These are phyloP conservation scores for Amphibolis antarctica DNA, from an alignment of 106 monocot species.

Conservation along the genomic window DNA sequence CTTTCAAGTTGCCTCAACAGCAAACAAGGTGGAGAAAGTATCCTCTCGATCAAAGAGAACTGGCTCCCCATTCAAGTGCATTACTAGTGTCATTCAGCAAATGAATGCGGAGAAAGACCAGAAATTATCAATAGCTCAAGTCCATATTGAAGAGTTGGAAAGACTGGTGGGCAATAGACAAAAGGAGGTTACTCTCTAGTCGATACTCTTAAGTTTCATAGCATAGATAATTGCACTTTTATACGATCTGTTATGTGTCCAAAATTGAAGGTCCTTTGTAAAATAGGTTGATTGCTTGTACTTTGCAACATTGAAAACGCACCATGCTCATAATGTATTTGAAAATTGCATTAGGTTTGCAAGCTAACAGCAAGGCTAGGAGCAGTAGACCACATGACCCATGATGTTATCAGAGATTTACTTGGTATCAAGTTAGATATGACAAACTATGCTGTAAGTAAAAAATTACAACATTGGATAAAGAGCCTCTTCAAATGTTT, in stretches of 20 bases:
- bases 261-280: too few species aligned
- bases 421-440: conserved; percentile 71
- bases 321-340: background rate
- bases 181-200: conserved; percentile 49
- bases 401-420: conserved; percentile 73
- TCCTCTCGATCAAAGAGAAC: conserved; percentile 37
- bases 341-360: conserved; percentile 28
- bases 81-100: conserved; percentile 59
- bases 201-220: too few species aligned
- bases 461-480: background rate
- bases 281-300: too few species aligned
- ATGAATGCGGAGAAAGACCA: conserved; percentile 58
- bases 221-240: too few species aligned
- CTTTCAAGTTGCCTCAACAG: background rate
- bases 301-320: too few species aligned
- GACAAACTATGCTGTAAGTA: conserved; percentile 66
- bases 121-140: conserved; percentile 32
- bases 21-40: conserved; percentile 31
- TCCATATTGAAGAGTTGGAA: conserved; percentile 51
- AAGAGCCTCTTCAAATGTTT: background rate
- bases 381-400: conserved; percentile 67
- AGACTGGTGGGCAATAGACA: conserved; percentile 31
- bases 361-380: conserved; percentile 53
- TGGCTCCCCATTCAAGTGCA: conserved; percentile 72
- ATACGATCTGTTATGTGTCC: too few species aligned